Evolutionary conservation across 768 basidiomycete species (phyloP).

Genomic region (Obba rivulosa): DNA sequence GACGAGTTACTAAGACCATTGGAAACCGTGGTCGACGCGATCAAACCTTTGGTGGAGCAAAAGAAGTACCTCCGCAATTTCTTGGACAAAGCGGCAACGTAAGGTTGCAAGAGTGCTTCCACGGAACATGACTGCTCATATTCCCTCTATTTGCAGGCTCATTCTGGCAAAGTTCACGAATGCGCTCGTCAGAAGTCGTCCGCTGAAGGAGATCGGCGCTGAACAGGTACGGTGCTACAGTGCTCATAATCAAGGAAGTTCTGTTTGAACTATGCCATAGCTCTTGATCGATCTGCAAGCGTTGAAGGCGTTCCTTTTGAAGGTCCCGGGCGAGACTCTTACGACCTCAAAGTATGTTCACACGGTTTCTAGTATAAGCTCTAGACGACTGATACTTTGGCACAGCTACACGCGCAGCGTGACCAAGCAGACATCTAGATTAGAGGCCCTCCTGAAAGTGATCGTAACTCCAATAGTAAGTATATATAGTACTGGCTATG

Average conservation of each 20-base stretch:
- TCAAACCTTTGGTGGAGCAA: constrained; percentile 82
- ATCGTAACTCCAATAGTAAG: constrained; percentile 88
- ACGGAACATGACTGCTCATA: background rate
- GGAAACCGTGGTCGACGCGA: constrained; percentile 69
- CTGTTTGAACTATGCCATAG: constrained; percentile 29
- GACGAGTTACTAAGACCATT: constrained; percentile 69
- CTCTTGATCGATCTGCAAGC: constrained; percentile 88
- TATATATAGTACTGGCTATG: constrained; percentile 5
- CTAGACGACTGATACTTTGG: constrained; percentile 8
- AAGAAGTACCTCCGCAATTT: constrained; percentile 94
- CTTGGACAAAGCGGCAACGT: constrained; percentile 93
- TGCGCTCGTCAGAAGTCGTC: constrained; percentile 83
- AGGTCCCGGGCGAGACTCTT: constrained; percentile 72
- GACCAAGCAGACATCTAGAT: constrained; percentile 69
- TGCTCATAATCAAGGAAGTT: no score
- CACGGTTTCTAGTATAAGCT: constrained; percentile 3
- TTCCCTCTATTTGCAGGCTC: constrained; percentile 41
- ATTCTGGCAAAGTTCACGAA: constrained; percentile 86
- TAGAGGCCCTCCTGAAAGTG: constrained; percentile 93
- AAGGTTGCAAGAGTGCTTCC: constrained; percentile 10
- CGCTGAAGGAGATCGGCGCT: constrained; percentile 88
- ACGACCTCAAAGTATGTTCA: constrained; percentile 48
- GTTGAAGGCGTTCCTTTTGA: constrained; percentile 76
- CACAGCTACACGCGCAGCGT: constrained; percentile 77
- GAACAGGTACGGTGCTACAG: constrained; percentile 83